Evolutionary conservation across 441 rosid species (phyloP), one percentile per base, ranked within the genome.

Genomic region (Melastoma candidum): DNA sequence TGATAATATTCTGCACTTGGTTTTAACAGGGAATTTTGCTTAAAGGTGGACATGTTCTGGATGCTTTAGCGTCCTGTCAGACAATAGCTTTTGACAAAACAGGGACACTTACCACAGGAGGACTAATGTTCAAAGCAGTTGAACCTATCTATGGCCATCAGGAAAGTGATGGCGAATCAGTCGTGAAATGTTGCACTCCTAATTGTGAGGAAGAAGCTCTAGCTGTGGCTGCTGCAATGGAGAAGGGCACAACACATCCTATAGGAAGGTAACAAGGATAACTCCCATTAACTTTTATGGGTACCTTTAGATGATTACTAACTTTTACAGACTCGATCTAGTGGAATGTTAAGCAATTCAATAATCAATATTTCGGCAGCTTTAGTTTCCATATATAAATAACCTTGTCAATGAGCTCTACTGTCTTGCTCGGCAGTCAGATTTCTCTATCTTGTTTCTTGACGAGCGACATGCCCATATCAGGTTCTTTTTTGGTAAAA

Each of bases 201-300:
- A 76, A 58, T 64, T 90, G 97, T 75, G 97, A 90, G 71, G 79
- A 76, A 60, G 90, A 90, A 79, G 97, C 97, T 62, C 94, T 90
- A 54, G 97, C 95, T 32, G 87, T 90, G 27, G 97, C 97, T 14
- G 87, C 97, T 71, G 95, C 97, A 2, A 86, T 90, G 97, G 95
- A 90, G 73, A 90, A 84, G 83, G 97, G 97, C 52, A 86, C 97
- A 43, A 90, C 97, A 53, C 97, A 90, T 65, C 97, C 97, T 56
- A 90, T 90, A 64, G 97, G 97, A 73, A 90, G 97, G 95, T 84
- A 75, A 32, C 41, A 4, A 32, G 41, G 8, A 32, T 32, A 8
- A 3, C 41, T 32, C 8, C 41, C 41, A 32, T 32, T 32, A 32
- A 32, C 41, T 32, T 32, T 32, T 32, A 32, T 32, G 8, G 8